Evolutionary conservation across 371 early-diverging fungal species (phyloP).

Genomic region (Syncephalastrum racemosum): DNA sequence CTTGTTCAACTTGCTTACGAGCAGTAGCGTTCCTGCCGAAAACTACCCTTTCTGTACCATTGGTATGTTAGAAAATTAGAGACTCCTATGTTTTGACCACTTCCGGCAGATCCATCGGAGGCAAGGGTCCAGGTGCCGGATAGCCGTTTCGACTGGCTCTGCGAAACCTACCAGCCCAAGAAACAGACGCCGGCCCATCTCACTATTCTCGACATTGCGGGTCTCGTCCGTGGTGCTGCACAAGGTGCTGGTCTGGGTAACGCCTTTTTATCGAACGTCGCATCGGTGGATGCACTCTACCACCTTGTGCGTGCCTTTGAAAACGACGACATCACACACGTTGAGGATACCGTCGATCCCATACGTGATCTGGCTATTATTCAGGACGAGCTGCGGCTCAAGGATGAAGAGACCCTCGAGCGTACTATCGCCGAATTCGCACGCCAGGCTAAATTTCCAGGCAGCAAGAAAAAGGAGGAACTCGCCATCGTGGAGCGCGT

Average conservation of each 20-base stretch:
- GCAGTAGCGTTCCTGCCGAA: slow-evolving; percentile 77
- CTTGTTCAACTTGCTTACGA: slow-evolving; percentile 90
- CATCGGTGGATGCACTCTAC: slow-evolving; percentile 92
- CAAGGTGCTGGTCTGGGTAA: slow-evolving; percentile 89
- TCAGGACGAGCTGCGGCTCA: slow-evolving; percentile 85
- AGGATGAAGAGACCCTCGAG: slow-evolving; percentile 79
- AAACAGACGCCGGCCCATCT: slow-evolving; percentile 61
- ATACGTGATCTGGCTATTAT: slow-evolving; percentile 89
- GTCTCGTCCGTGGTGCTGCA: slow-evolving; percentile 88
- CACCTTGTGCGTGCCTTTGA: slow-evolving; percentile 88
- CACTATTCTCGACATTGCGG: slow-evolving; percentile 94
- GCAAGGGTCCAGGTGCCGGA: slow-evolving; percentile 84
- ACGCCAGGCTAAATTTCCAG: slow-evolving; percentile 54
- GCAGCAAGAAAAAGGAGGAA: slow-evolving; percentile 76
- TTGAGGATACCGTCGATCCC: slow-evolving; percentile 88
- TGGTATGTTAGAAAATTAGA: slow-evolving; percentile 24
- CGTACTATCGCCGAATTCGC: slow-evolving; percentile 48
- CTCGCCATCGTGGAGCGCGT: slow-evolving; percentile 60
- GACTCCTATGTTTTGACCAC: not conserved
- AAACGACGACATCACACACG: slow-evolving; percentile 87
- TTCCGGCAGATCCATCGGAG: slow-evolving; percentile 74
- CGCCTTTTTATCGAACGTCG: slow-evolving; percentile 88
- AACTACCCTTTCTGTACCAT: slow-evolving; percentile 78
- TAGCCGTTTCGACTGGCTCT: slow-evolving; percentile 74
- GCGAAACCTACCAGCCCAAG: slow-evolving; percentile 67